Conservation (phyloP, 2,329 filamentous ascomycete genomes). For the Microdochium bolleyi region DNA sequence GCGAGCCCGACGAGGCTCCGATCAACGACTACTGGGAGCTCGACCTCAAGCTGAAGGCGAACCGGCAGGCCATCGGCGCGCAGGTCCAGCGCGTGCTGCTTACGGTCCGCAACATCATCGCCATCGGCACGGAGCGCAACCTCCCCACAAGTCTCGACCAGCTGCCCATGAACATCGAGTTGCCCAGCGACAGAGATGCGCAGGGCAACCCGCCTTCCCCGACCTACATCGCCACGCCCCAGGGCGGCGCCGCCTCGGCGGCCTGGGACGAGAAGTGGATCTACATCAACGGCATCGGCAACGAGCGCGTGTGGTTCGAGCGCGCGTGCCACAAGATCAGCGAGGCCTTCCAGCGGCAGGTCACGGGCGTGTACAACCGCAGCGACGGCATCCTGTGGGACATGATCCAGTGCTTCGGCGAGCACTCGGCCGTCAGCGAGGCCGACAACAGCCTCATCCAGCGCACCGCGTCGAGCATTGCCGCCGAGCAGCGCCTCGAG, state of each 20-base stretch:
- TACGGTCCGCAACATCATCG: not conserved
- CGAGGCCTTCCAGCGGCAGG: constrained; percentile 3
- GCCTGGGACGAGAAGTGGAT: not conserved
- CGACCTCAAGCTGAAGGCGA: not conserved
- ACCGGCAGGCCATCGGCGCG: not conserved
- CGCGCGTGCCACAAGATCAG: not conserved
- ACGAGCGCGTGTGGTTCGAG: not conserved
- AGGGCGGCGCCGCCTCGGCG: not conserved
- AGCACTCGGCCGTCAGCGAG: not conserved
- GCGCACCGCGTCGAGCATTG: constrained; percentile 1
- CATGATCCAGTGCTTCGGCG: constrained; percentile 4
- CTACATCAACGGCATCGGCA: not conserved
- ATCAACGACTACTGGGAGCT: not conserved
- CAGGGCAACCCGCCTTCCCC: not conserved
- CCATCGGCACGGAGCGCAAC: not conserved
- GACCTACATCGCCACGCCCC: not conserved
- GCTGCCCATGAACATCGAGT: not conserved
- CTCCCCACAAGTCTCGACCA: not conserved
- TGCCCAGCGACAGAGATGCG: not conserved
- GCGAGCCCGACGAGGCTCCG: not conserved
- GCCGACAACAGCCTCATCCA: constrained; percentile 2
- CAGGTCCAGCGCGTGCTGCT: not conserved
- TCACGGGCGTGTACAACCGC: constrained; percentile 7
- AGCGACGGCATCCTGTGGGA: constrained; percentile 9
- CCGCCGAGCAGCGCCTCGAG: not conserved